These are phyloP conservation scores for Lyophyllum shimeji DNA, from an alignment of 768 basidiomycete species.

Conservation along the genomic window DNA sequence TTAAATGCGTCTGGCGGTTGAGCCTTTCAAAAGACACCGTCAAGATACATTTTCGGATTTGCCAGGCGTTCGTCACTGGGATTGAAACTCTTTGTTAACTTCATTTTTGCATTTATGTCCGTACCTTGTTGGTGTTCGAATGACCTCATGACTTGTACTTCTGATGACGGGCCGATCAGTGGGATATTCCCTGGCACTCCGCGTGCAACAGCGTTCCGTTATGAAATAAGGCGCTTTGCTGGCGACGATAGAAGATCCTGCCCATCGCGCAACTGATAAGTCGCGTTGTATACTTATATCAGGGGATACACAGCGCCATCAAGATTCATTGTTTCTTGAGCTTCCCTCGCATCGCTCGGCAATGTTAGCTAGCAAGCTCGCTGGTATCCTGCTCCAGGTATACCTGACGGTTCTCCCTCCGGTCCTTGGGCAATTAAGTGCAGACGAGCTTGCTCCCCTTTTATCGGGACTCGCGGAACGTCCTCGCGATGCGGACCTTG, in stretches of 20 bases:
- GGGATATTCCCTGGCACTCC: background rate
- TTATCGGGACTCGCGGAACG: slow-evolving; percentile 17
- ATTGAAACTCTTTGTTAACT: too few relatives aligned
- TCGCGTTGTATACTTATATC: background rate
- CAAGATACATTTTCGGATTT: background rate
- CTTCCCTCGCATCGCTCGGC: background rate
- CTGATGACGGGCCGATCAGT: background rate
- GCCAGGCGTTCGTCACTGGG: too few relatives aligned
- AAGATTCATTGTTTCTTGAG: background rate
- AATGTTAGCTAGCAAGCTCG: background rate
- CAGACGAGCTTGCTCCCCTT: slow-evolving; percentile 22
- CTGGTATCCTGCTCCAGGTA: background rate
- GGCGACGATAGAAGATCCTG: background rate
- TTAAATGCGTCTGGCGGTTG: background rate
- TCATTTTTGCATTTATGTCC: too few relatives aligned
- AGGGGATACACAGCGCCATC: background rate
- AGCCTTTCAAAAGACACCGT: background rate
- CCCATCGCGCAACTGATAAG: too few relatives aligned
- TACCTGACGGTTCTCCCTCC: background rate
- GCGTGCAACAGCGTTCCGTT: background rate
- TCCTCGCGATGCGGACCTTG: slow-evolving; percentile 5
- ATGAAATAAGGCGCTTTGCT: background rate
- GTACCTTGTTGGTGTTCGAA: too few relatives aligned
- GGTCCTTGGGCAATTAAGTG: slow-evolving; percentile 17
- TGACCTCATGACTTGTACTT: too few relatives aligned